Base-by-base conservation (phyloP, 768 basidiomycete species). In the Termitomyces sp. region DNA sequence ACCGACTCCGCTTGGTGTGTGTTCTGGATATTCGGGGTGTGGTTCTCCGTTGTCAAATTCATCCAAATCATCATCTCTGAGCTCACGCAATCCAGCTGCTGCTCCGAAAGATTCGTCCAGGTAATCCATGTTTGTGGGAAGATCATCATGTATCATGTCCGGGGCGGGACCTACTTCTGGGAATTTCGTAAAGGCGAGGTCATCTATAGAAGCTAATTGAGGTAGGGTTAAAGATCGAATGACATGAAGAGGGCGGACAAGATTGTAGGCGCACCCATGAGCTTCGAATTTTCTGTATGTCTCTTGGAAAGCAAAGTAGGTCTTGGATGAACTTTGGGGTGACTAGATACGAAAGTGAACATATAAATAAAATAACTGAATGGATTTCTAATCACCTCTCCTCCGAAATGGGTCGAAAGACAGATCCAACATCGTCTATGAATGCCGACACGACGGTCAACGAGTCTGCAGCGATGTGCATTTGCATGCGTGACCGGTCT, bases 71-170 rank as follows among this genome's bases (percentile, higher is more conserved):
- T 91, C 88, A 54, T 89, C 89, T 30, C 77, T 76, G 50, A 89
- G 76, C 66, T 85, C 88, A 50, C 83, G 79, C 17, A 92, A 72
- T 14, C 91, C 91, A 5, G 85, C 88, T 17, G 90, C 85, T 23
- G 89, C 73, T 40, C 88, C 86, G 60, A 91, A 91, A 3, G 90
- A 88, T 52, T 81, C 83, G 61, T 94, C 91, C 45, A 98, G 76
- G 65, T 95, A 98, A 65, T 94, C 91, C 46, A 78, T 72, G 68
- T 98, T 96, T 21, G 79, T 88, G 0, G 96, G 96, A 9, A 98
- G 74, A 67, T 98, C 94, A 63, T 98, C 96, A 32, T 78, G 75
- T 55, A 98, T 87, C 84, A 97, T 85, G 69, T 98, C 96, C 14
- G 91, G 86, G 9, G 85, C 80, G 10, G 84, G 80, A 21, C 89